These are phyloP conservation scores for Tuber indicum DNA, from an alignment of 495 filamentous ascomycete genomes.

Conservation along the genomic window DNA sequence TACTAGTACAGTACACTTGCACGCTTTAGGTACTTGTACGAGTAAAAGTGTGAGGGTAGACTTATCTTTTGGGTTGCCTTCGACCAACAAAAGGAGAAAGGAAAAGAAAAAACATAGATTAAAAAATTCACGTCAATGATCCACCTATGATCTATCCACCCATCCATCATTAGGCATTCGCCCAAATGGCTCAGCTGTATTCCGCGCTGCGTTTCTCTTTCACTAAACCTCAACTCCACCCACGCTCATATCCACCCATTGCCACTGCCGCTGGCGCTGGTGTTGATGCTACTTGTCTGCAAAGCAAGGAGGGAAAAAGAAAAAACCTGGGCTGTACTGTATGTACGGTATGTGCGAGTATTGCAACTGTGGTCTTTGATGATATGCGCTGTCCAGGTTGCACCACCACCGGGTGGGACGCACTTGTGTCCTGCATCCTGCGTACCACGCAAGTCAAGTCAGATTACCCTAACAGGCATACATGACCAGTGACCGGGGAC, in stretches of 20 bases:
- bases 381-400: background rate
- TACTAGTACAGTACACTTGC: background rate
- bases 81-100: background rate
- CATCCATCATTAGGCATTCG: background rate
- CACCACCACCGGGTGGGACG: background rate
- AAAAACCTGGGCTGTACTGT: background rate
- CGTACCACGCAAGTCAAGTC: constrained; percentile 5
- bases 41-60: background rate
- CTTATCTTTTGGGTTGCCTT: background rate
- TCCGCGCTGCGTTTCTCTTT: background rate
- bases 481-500: background rate
- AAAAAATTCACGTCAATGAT: background rate
- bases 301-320: background rate
- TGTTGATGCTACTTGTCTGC: background rate
- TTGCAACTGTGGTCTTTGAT: background rate
- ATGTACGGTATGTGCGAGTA: background rate
- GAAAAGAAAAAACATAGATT: background rate
- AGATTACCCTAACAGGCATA: background rate
- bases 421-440: background rate
- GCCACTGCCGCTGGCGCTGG: background rate
- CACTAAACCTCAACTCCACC: background rate
- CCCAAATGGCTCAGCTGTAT: background rate
- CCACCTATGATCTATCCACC: background rate
- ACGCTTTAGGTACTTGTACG: background rate
- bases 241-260: background rate